phyloP scores from a whole-genome alignment of 345 rosid genomes.

The Camelina neglecta region DNA sequence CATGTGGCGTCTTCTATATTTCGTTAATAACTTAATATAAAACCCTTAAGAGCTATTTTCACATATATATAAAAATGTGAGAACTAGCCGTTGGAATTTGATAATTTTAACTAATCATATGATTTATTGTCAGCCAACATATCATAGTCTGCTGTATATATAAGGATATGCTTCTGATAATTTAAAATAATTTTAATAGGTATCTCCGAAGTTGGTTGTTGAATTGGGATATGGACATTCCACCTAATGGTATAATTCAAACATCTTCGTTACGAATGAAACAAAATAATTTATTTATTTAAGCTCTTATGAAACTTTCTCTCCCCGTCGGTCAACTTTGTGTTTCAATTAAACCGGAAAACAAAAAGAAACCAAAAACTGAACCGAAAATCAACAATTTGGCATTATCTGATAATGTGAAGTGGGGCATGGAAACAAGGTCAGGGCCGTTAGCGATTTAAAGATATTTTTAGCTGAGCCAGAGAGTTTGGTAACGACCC shows the following conservation, averaged over 20 bases:
- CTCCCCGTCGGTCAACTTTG: conserved; percentile 25
- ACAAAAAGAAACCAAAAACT: neutral
- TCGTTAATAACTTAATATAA: neutral
- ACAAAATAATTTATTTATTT: neutral
- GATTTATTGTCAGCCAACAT: conserved; percentile 21
- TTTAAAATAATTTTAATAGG: conserved; percentile 1
- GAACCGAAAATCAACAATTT: conserved; percentile 14
- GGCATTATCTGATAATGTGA: conserved; percentile 22
- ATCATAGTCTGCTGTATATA: neutral
- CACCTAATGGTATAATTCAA: conserved; percentile 24
- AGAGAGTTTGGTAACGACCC: conserved; percentile 46
- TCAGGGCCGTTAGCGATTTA: conserved; percentile 33
- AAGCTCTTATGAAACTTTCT: conserved; percentile 1
- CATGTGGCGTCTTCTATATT: conserved; percentile 25
- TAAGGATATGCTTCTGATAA: conserved; percentile 8
- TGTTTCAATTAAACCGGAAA: neutral
- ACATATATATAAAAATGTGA: conserved; percentile 14
- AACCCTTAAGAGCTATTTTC: neutral
- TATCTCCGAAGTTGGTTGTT: conserved; percentile 28
- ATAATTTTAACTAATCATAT: conserved; percentile 33
- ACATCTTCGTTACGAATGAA: neutral
- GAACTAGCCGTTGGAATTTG: conserved; percentile 39
- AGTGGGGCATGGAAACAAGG: conserved; percentile 30
- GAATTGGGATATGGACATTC: conserved; percentile 32
- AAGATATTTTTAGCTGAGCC: conserved; percentile 27